Evolutionary conservation across 495 filamentous ascomycete genomes (phyloP).

Genomic region (Trichoderma parareesei): DNA sequence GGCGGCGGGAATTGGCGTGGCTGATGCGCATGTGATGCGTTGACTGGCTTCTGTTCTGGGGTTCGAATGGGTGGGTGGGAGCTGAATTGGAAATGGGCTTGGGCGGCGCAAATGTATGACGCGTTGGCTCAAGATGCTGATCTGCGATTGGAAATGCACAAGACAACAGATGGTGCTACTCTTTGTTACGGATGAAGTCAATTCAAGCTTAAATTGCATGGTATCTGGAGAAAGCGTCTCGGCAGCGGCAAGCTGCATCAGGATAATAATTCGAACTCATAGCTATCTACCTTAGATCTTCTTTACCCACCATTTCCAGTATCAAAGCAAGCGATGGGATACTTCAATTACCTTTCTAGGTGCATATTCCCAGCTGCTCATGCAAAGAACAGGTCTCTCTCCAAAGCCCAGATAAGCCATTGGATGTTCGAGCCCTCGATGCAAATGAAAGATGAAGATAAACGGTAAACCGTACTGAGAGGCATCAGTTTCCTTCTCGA

Average conservation of each 20-base stretch:
- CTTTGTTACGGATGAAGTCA: too few relatives aligned
- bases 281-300: neutral
- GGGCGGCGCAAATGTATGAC: neutral
- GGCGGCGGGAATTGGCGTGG: neutral
- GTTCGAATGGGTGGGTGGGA: neutral
- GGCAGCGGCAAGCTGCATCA: too few relatives aligned
- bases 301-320: neutral
- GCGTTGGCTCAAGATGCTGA: neutral
- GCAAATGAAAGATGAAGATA: neutral
- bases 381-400: neutral
- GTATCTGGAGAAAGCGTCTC: too few relatives aligned
- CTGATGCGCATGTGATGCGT: conserved; percentile 1
- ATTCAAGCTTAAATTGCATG: too few relatives aligned
- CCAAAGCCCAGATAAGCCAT: neutral
- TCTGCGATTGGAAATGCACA: too few relatives aligned
- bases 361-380: neutral
- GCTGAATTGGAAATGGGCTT: neutral
- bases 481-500: neutral
- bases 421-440: neutral
- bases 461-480: neutral
- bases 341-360: too few relatives aligned
- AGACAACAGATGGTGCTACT: too few relatives aligned
- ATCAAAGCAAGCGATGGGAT: too few relatives aligned
- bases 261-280: neutral
- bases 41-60: neutral